These are phyloP conservation scores for Rhododendron kiyosumense DNA, from an alignment of 148 eudicot species.

Conservation along the genomic window DNA sequence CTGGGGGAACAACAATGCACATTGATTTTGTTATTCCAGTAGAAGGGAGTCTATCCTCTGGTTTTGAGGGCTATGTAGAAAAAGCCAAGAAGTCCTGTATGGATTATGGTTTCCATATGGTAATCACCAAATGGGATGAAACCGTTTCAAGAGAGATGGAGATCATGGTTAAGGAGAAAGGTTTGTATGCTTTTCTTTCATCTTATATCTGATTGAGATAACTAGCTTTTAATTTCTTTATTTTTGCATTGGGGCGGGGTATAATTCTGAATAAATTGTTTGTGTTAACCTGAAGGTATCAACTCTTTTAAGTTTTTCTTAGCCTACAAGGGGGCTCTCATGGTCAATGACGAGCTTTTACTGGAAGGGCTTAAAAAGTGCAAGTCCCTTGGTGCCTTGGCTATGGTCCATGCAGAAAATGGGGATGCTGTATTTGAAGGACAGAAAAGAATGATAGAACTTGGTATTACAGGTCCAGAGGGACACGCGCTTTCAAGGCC, in stretches of 20 bases:
- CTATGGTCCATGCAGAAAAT: constrained; percentile 99
- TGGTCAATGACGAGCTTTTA: constrained; percentile 81
- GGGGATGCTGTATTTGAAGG: constrained; percentile 99
- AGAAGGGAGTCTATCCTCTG: constrained; percentile 73
- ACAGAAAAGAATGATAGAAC: constrained; percentile 94
- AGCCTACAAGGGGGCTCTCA: constrained; percentile 89
- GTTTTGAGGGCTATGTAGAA: constrained; percentile 55
- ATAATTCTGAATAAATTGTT: neutral
- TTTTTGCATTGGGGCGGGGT: neutral
- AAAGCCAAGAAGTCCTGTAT: constrained; percentile 73
- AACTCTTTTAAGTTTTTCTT: constrained; percentile 98
- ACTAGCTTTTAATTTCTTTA: neutral
- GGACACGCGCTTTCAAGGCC: constrained; percentile 99
- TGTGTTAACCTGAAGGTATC: constrained; percentile 47
- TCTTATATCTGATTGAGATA: neutral
- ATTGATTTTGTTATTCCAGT: constrained; percentile 94
- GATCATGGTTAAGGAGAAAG: constrained; percentile 88
- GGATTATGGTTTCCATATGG: constrained; percentile 99
- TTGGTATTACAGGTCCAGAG: constrained; percentile 99
- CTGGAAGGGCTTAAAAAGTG: constrained; percentile 88
- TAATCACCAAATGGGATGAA: constrained; percentile 93
- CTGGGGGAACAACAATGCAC: constrained; percentile 99
- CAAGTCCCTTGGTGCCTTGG: constrained; percentile 92
- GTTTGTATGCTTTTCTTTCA: constrained; percentile 24
- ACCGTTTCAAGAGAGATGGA: constrained; percentile 85